These are phyloP conservation scores for Malus domestica DNA, from an alignment of 306 rosid genomes.

Conservation along the genomic window ASM211411v1 NC_041803.1:12301501-12302000, in stretches of 20 bases:
- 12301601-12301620: conserved; percentile 1
- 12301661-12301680: neutral
- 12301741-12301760: conserved; percentile 74
- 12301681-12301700: neutral
- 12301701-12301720: conserved; percentile 75
- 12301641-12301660: neutral
- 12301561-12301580: conserved; percentile 94
- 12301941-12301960: conserved; percentile 90
- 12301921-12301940: conserved; percentile 85
- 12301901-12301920: conserved; percentile 85
- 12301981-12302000: conserved; percentile 79
- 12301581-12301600: conserved; percentile 61
- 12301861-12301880: conserved; percentile 46
- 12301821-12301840: conserved; percentile 15
- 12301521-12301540: conserved; percentile 97
- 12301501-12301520: conserved; percentile 92
- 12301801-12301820: conserved; percentile 27
- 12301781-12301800: conserved; percentile 70
- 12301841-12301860: conserved; percentile 19
- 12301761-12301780: conserved; percentile 80
- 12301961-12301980: conserved; percentile 92
- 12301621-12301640: neutral
- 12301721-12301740: conserved; percentile 86
- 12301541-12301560: conserved; percentile 97
- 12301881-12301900: conserved; percentile 73